Evolutionary conservation across 2,329 filamentous ascomycete genomes (phyloP).

Genomic region (Cercospora nicotianae): DNA sequence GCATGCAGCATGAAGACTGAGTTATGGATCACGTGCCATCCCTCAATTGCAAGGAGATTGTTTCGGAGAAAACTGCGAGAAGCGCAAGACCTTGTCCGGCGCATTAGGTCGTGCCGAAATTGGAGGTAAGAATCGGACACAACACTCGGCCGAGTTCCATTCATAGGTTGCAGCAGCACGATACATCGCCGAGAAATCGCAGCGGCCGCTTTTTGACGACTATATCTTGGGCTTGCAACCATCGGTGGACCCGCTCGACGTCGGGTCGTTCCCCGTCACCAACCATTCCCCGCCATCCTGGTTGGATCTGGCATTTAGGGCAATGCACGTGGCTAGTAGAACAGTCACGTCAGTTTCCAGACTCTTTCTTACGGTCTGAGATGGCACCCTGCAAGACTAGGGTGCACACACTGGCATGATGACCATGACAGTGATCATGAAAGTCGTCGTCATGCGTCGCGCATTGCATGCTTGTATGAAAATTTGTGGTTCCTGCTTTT

Average conservation of each 20-base stretch:
- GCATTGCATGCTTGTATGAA: background rate
- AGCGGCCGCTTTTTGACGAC: background rate
- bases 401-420: background rate
- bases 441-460: background rate
- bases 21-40: background rate
- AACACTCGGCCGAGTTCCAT: background rate
- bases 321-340: background rate
- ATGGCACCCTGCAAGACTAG: background rate
- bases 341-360: background rate
- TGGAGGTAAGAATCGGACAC: background rate
- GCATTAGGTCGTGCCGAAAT: background rate
- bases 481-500: background rate
- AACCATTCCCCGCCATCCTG: background rate
- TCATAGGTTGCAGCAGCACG: background rate
- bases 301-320: background rate
- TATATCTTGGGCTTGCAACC: background rate
- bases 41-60: background rate
- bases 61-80: constrained; percentile 3
- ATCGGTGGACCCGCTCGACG: background rate
- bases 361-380: background rate
- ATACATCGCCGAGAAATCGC: background rate
- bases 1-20: background rate
- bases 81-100: background rate
- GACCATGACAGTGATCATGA: constrained; percentile 4
- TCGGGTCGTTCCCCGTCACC: background rate